Evolutionary conservation across 2,329 filamentous ascomycete species (phyloP).

Genomic region (Fusarium brevicatenulatum): DNA sequence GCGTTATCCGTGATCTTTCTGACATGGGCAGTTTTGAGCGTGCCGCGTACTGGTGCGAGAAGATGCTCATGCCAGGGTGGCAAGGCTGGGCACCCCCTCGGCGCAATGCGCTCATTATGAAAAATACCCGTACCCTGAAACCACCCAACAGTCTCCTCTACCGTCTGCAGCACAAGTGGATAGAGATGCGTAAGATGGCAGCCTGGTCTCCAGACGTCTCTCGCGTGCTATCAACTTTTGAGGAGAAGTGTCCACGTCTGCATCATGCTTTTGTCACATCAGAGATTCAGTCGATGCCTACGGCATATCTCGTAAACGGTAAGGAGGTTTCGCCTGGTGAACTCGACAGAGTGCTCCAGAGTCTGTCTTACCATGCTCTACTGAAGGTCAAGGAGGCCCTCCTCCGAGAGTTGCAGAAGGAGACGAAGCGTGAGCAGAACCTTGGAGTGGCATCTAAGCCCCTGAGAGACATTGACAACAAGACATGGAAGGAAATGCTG

Average conservation of each 20-base stretch:
- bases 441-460: slow-evolving; percentile 11
- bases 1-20: slow-evolving; percentile 75
- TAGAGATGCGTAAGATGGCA: slow-evolving; percentile 58
- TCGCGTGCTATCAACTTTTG: slow-evolving; percentile 52
- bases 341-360: slow-evolving; percentile 44
- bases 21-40: slow-evolving; percentile 66
- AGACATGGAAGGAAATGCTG: slow-evolving; percentile 34
- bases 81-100: slow-evolving; percentile 70
- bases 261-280: slow-evolving; percentile 53
- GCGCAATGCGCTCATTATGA: slow-evolving; percentile 47
- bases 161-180: slow-evolving; percentile 60
- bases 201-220: slow-evolving; percentile 61
- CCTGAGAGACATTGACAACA: slow-evolving; percentile 2
- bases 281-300: slow-evolving; percentile 45
- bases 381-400: slow-evolving; percentile 39
- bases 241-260: slow-evolving; percentile 53
- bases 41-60: slow-evolving; percentile 81
- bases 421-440: slow-evolving; percentile 31
- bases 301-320: slow-evolving; percentile 39
- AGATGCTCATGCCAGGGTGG: slow-evolving; percentile 81
- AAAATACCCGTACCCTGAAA: slow-evolving; percentile 48
- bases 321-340: slow-evolving; percentile 44
- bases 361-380: slow-evolving; percentile 47
- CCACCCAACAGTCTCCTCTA: slow-evolving; percentile 56
- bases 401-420: slow-evolving; percentile 30